A percentile compares a stretch with the other conserved stretches of the same genome.
Evolutionary conservation across 768 basidiomycete genomes (phyloP).

Genomic region (Lactarius evosmus): DNA sequence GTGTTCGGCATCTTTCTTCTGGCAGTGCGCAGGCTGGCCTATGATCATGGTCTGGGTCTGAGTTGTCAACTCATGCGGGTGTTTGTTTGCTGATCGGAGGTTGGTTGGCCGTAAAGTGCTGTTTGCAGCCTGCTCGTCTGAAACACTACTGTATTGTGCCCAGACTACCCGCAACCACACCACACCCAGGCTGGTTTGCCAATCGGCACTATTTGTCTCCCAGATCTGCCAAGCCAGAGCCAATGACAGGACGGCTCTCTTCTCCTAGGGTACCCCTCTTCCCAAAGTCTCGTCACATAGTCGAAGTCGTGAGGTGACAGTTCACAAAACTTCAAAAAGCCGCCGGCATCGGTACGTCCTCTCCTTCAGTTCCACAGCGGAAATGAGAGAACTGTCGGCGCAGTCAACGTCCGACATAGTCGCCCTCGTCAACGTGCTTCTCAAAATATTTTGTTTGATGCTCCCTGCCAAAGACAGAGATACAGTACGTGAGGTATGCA

Average conservation of each 20-base stretch:
- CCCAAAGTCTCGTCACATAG: constrained; percentile 4
- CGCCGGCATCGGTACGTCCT: background rate
- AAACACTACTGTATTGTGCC: constrained; percentile 8
- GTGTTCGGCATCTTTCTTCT: constrained; percentile 8
- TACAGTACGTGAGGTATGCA: background rate
- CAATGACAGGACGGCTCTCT: constrained; percentile 1
- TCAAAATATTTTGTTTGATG: background rate
- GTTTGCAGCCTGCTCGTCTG: constrained; percentile 13
- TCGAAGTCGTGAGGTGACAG: constrained; percentile 11
- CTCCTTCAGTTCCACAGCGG: constrained; percentile 6
- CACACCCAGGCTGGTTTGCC: constrained; percentile 6
- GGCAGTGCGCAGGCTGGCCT: background rate
- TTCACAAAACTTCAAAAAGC: constrained; percentile 13
- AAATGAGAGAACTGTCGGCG: constrained; percentile 19
- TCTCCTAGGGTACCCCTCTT: constrained; percentile 12
- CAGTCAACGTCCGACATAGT: constrained; percentile 11
- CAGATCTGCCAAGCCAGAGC: constrained; percentile 7
- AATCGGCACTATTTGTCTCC: constrained; percentile 16
- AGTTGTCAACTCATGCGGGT: constrained; percentile 9
- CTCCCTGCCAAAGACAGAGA: constrained; percentile 7
- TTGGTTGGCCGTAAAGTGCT: constrained; percentile 14
- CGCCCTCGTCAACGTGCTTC: constrained; percentile 2
- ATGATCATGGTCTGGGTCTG: constrained; percentile 10
- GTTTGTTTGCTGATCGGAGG: constrained; percentile 19
- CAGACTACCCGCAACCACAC: constrained; percentile 18